Base-by-base conservation (phyloP, 2,329 filamentous ascomycete species). In the Xylaria sp. region DNA sequence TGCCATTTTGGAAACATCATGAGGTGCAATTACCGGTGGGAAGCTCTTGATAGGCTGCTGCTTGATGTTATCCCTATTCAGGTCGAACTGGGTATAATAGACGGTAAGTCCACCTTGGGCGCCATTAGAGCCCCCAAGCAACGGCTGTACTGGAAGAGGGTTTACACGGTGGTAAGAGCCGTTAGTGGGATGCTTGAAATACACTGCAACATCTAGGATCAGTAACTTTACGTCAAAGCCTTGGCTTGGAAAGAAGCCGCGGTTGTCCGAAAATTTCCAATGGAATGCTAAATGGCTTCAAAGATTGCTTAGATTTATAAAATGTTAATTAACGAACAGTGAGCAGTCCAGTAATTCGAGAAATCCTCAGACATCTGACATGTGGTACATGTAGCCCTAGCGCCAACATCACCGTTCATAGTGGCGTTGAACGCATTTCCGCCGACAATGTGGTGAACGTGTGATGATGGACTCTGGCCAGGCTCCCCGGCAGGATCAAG, bases 21-120 rank as follows among this genome's bases (percentile, higher is more conserved):
- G 5, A 5, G 2, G 27, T 2, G 9, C 10, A n/a, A 3, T 64
- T 65, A 76, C 75, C 11, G 77, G 74, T 56, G 73, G 75, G 67
- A 81, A 81, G 15, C 74, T 75, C 5, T 73, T 80, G 31, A 80
- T 73, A 58, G 77, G 77, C 33, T 73, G 66, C 54, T 72, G 63
- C 40, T 44, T 29, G 4, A 70, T 8, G 56, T 67, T 67, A 21
- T 72, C 68, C 21, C 62, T 55, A 19, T 17, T 58, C 8, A 70
- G 56, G 52, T 71, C 69, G 48, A 66, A 63, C 59, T 69, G 69
- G 0, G 67, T 71, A 25, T 72, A 72, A 54, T 72, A 72, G 43
- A 72, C 66, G 1, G 70, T 72, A 35, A 72, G 61, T 23, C 70
- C 70, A 25, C 69, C 70, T 25, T 67, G 59, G 13, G 68, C 62